Conservation (phyloP, 148 eudicot genomes). For the Camellia sinensis region DNA sequence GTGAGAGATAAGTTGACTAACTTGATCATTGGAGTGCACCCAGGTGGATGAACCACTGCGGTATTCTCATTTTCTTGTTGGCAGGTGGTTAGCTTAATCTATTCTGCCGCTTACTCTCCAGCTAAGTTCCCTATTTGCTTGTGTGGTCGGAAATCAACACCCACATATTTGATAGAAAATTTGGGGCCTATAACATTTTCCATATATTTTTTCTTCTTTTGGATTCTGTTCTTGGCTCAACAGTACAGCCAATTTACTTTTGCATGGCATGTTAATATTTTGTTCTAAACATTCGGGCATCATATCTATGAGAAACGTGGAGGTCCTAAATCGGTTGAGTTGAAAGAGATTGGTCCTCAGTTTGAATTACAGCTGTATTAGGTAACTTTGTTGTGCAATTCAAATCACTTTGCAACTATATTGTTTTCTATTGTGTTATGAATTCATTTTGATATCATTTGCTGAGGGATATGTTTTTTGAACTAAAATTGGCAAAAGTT, state of each 20-base stretch:
- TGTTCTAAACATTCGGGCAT: conserved; percentile 10
- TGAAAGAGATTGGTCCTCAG: conserved; percentile 96
- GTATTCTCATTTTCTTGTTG: too few relatives aligned
- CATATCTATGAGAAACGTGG: conserved; percentile 82
- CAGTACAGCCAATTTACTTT: not conserved
- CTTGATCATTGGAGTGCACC: too few relatives aligned
- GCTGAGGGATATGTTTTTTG: not conserved
- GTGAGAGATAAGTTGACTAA: too few relatives aligned
- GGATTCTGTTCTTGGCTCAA: not conserved
- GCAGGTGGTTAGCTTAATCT: too few relatives aligned
- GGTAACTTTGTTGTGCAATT: conserved; percentile 33
- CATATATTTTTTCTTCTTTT: not conserved
- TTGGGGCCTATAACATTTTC: too few relatives aligned
- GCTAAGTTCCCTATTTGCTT: too few relatives aligned
- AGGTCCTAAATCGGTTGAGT: conserved; percentile 81
- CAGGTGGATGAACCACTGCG: too few relatives aligned
- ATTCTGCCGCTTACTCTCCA: too few relatives aligned
- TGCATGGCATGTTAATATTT: not conserved
- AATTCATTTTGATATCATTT: not conserved
- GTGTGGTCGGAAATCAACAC: too few relatives aligned
- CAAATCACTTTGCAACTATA: not conserved
- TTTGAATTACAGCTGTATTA: conserved; percentile 77
- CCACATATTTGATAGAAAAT: too few relatives aligned
- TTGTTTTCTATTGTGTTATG: not conserved
- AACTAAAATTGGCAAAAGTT: not conserved